Conservation (phyloP, 2,329 filamentous ascomycete species). For the Penicillium sp. region DNA sequence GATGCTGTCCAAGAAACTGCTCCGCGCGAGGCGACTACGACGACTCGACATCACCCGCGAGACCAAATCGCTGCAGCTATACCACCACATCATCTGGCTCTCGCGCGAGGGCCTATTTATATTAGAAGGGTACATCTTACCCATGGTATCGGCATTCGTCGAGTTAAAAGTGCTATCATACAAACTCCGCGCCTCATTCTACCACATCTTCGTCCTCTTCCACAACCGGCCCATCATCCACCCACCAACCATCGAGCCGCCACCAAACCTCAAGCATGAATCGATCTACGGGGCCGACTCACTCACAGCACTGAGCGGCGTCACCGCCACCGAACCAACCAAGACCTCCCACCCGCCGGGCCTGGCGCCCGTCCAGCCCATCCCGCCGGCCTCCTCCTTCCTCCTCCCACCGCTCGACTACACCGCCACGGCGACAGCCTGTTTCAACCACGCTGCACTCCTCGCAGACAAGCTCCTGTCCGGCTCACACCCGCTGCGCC, state of each 20-base stretch:
- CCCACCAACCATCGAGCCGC: conserved; percentile 50
- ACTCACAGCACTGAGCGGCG: conserved; percentile 39
- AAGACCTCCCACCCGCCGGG: conserved; percentile 35
- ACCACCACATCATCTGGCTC: conserved; percentile 93
- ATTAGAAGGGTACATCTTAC: conserved; percentile 80
- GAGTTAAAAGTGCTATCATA: conserved; percentile 87
- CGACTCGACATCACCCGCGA: conserved; percentile 75
- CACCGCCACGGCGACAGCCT: conserved; percentile 73
- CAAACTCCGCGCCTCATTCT: conserved; percentile 90
- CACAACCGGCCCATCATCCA: conserved; percentile 83
- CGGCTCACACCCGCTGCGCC: conserved; percentile 81
- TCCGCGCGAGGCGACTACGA: conserved; percentile 77
- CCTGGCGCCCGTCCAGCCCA: conserved; percentile 27
- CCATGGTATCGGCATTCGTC: conserved; percentile 72
- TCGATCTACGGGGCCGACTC: conserved; percentile 38
- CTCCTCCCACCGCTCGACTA: conserved; percentile 78
- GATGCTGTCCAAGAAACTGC: conserved; percentile 77
- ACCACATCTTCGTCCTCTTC: conserved; percentile 94
- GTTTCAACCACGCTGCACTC: conserved; percentile 73
- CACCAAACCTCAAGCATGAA: conserved; percentile 25
- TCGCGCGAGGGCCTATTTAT: conserved; percentile 86
- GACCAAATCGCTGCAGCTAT: conserved; percentile 76
- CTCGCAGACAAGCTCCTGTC: conserved; percentile 75
- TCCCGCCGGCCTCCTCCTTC: conserved; percentile 60
- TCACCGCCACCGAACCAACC: background rate